A percentile compares a stretch with the other conserved stretches of the same genome.
phyloP scores from a whole-genome alignment of 345 rosid species.

The Xanthoceras sorbifolium region DNA sequence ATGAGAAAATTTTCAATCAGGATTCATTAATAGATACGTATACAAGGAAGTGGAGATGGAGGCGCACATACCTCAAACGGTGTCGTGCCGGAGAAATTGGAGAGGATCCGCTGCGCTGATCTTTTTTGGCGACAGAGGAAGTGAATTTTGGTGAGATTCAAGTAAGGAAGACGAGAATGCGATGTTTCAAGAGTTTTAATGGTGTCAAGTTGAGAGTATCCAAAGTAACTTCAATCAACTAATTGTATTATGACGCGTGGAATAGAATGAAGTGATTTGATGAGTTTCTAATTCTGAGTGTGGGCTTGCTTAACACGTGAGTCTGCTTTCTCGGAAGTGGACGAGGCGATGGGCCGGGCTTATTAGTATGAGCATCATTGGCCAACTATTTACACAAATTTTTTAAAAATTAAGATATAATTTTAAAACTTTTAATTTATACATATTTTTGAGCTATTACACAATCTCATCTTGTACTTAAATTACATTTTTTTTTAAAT shows the following conservation, averaged over 20 bases:
- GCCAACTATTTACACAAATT: no score
- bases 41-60: not conserved
- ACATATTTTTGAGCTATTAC: no score
- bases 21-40: not conserved
- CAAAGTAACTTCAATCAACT: not conserved
- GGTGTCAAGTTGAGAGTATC: not conserved
- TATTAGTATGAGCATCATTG: no score
- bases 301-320: not conserved
- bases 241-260: not conserved
- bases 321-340: not conserved
- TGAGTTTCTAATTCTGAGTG: not conserved
- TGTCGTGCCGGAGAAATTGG: constrained; percentile 7
- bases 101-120: constrained; percentile 12
- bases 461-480: no score
- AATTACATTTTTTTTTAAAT: no score
- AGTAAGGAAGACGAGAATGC: not conserved
- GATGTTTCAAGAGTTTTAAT: not conserved
- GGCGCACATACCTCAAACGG: constrained; percentile 6
- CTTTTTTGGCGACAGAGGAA: not conserved
- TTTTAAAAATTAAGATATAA: no score
- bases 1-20: not conserved
- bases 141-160: not conserved
- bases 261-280: not conserved
- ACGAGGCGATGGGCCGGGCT: not conserved
- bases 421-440: no score